These are phyloP conservation scores for Cicer cuneatum DNA, from an alignment of 306 rosid genomes.

Conservation along the genomic window DNA sequence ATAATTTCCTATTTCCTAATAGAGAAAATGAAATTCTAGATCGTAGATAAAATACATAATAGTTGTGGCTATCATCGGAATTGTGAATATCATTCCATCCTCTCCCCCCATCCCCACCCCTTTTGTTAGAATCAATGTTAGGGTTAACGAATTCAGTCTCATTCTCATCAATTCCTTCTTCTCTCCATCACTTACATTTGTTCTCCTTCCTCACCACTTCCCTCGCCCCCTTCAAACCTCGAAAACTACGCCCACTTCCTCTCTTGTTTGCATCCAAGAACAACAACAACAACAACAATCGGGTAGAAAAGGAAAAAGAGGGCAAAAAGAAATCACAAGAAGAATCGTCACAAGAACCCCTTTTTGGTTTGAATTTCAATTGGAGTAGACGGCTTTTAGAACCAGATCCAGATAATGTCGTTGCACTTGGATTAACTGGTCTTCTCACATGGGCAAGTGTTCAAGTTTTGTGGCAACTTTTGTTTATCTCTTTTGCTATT, in stretches of 20 bases:
- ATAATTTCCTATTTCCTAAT: too few relatives aligned
- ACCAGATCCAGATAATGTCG: slow-evolving; percentile 76
- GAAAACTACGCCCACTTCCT: slow-evolving; percentile 37
- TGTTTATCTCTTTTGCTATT: slow-evolving; percentile 71
- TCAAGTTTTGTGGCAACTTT: slow-evolving; percentile 76
- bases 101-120: too few relatives aligned
- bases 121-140: neutral
- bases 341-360: slow-evolving; percentile 44
- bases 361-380: slow-evolving; percentile 63
- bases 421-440: slow-evolving; percentile 81
- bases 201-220: neutral
- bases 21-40: too few relatives aligned
- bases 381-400: slow-evolving; percentile 61
- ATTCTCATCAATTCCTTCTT: slow-evolving; percentile 7
- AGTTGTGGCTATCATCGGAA: too few relatives aligned
- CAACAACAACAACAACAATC: slow-evolving; percentile 45
- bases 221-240: slow-evolving; percentile 21
- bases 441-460: slow-evolving; percentile 91
- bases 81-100: too few relatives aligned
- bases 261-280: slow-evolving; percentile 44
- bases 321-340: slow-evolving; percentile 2
- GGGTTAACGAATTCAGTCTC: slow-evolving; percentile 24
- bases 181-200: neutral
- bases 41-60: too few relatives aligned
- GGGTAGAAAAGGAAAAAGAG: slow-evolving; percentile 39